Evolutionary conservation across 305 asterid genomes (phyloP), one percentile per base, ranked within the genome.

Genomic region (Plantago coronopus): DNA sequence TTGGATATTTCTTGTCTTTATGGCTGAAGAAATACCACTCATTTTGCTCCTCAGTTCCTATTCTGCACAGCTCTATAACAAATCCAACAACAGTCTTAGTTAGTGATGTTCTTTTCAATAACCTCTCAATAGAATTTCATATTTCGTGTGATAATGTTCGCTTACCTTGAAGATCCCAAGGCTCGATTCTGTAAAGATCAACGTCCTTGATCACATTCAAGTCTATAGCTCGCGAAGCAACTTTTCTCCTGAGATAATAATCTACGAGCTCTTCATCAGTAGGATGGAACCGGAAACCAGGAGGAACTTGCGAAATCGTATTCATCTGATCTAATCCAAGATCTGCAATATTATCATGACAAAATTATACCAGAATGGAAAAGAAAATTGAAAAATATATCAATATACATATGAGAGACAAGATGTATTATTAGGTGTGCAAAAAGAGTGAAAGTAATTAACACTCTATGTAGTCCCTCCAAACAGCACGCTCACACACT

Each of bases 101-200:
- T 22, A 14, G 22, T n/a, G n/a, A n/a, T 34, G 38, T 38, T n/a
- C 18, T 13, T 42, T 63, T n/a, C n/a, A n/a, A n/a, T n/a, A n/a
- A n/a, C n/a, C n/a, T n/a, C n/a, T n/a, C n/a, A n/a, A n/a, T n/a
- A n/a, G n/a, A n/a, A n/a, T n/a, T n/a, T n/a, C n/a, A n/a, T n/a
- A n/a, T n/a, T n/a, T n/a, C n/a, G n/a, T n/a, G n/a, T n/a, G n/a
- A n/a, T n/a, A n/a, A n/a, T n/a, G n/a, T 7, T 19, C 1, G 7
- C 43, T 5, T 70, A 84, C 96, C 96, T 83, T 83, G 84, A 76
- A 87, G 94, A 83, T 87, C 96, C 96, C 96, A 87, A 0, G 96
- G 96, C 70, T 87, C 96, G 29, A 87, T 87, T 73, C 65, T 87
- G 75, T 87, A 87, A 45, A 87, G 96, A 73, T 87, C 94, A 18